phyloP scores from a whole-genome alignment of 805 yeast genomes.

The Zygoascus bituminiphila region DNA sequence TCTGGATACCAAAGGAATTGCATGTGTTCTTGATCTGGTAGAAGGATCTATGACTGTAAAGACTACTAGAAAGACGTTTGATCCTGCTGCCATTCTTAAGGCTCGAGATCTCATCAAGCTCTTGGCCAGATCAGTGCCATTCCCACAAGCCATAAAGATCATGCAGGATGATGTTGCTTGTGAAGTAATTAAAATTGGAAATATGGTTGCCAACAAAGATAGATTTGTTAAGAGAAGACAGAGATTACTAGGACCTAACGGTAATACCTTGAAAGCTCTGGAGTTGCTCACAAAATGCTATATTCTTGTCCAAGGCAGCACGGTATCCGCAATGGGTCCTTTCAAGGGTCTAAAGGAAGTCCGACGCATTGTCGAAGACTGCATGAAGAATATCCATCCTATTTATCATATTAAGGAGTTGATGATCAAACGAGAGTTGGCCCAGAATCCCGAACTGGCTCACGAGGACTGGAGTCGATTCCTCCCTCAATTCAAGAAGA shows the following conservation, averaged over 20 bases:
- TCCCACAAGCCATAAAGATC: conserved; percentile 90
- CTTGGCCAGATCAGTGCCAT: conserved; percentile 92
- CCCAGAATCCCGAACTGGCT: conserved; percentile 91
- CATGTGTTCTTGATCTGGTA: conserved; percentile 81
- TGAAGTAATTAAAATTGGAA: conserved; percentile 93
- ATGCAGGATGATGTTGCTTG: conserved; percentile 89
- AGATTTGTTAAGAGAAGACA: conserved; percentile 93
- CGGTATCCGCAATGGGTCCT: conserved; percentile 96
- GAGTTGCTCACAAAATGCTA: conserved; percentile 94
- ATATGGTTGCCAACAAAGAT: conserved; percentile 80
- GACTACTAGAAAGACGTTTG: conserved; percentile 91
- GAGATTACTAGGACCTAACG: conserved; percentile 92
- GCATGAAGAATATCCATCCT: conserved; percentile 97
- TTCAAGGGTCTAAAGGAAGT: conserved; percentile 86
- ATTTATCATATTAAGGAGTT: conserved; percentile 94
- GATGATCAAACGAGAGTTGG: conserved; percentile 93
- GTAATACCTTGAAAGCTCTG: conserved; percentile 91
- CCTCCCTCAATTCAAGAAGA: conserved; percentile 92
- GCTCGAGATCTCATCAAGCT: conserved; percentile 93
- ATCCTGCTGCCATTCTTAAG: conserved; percentile 86
- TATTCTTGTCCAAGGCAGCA: conserved; percentile 92
- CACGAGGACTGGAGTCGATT: conserved; percentile 96
- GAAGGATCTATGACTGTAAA: conserved; percentile 97
- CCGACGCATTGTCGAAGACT: conserved; percentile 92
- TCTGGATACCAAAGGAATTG: conserved; percentile 58